Conservation (phyloP, 352 stramenopile species). For the Pythium dissotocum region DNA sequence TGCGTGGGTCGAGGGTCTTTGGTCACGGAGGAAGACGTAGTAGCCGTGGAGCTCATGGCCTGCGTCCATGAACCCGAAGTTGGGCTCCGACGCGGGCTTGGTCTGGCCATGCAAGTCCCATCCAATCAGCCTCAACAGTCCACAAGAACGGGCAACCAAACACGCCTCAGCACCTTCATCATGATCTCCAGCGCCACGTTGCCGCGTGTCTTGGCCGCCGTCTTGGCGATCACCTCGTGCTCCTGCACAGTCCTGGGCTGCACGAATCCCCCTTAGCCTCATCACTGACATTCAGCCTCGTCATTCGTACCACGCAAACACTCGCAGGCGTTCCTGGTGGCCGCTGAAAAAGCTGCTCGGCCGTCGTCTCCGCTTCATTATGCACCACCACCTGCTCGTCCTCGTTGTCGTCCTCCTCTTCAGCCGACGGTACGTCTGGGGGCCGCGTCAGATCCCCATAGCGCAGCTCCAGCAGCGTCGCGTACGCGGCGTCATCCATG, state of each 20-base stretch:
- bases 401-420: background rate
- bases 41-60: slow-evolving; percentile 12
- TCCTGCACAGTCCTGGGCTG: slow-evolving; percentile 14
- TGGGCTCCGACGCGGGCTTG: background rate
- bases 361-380: background rate
- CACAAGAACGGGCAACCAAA: background rate
- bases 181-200: slow-evolving; percentile 20
- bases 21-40: slow-evolving; percentile 16
- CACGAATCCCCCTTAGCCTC: background rate
- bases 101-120: background rate
- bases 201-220: slow-evolving; percentile 12
- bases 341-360: background rate
- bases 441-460: slow-evolving; percentile 11
- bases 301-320: background rate
- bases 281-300: too few species aligned
- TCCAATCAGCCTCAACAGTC: background rate
- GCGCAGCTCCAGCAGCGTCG: slow-evolving; percentile 16
- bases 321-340: background rate
- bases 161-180: slow-evolving; percentile 9
- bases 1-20: background rate
- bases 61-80: slow-evolving; percentile 15
- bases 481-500: background rate
- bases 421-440: background rate
- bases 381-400: background rate
- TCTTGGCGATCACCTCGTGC: slow-evolving; percentile 9